Conservation (phyloP, 768 basidiomycete genomes). For the Suillus clintonianus region DNA sequence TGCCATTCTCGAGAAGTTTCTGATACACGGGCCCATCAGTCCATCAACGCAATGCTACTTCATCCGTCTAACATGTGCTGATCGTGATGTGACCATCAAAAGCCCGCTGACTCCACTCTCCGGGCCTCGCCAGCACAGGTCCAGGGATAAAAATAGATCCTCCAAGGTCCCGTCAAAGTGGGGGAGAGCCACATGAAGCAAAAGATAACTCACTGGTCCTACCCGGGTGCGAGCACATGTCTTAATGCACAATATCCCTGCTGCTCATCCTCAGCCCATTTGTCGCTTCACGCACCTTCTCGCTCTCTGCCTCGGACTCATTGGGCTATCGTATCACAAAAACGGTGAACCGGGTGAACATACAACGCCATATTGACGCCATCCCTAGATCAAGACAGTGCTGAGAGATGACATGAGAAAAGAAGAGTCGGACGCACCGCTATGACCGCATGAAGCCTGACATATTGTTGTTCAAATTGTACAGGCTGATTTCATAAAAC, state of each 20-base stretch:
- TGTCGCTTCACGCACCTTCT: background rate
- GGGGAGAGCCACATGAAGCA: background rate
- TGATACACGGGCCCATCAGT: background rate
- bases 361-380: too few species aligned
- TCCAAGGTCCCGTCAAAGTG: background rate
- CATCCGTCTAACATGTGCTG: background rate
- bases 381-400: too few species aligned
- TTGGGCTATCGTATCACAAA: background rate
- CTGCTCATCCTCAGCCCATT: background rate
- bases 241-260: background rate
- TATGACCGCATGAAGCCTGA: too few species aligned
- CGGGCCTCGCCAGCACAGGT: background rate
- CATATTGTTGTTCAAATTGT: too few species aligned
- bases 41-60: background rate
- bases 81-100: background rate
- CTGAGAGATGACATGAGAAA: too few species aligned
- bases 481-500: too few species aligned
- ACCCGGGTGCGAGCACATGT: background rate
- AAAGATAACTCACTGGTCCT: background rate
- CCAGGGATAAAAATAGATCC: background rate
- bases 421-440: too few species aligned
- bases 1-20: background rate
- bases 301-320: background rate
- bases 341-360: background rate
- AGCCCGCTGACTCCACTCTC: background rate